Base-by-base conservation (phyloP, 2,329 filamentous ascomycete species). In the Cercospora janseana region DNA sequence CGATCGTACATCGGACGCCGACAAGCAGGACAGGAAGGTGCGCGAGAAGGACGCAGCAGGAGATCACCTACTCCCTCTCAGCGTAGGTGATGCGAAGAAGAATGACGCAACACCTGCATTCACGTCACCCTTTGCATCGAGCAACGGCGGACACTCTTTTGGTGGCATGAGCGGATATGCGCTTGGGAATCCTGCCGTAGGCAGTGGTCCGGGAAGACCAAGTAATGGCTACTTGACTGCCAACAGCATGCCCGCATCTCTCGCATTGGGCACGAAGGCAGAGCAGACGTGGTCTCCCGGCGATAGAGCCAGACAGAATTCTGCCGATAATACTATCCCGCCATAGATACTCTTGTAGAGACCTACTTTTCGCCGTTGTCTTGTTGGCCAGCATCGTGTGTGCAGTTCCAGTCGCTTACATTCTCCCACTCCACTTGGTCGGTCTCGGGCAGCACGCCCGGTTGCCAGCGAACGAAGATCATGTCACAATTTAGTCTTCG, bases 1-100 rank as follows among this genome's bases (percentile, higher is more conserved):
- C 70, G 93, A 98, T 70, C 85, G 93, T 53, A 95, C 89, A 13
- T 91, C 83, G 63, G 86, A 94, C 65, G 86, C 86, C 60, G 89
- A 88, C 64, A 91, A 91, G 67, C 90, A 88, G 26, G 91, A 97
- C 66, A 84, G 86, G 60, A 85, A 85, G 58, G 89, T 88, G 3
- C 77, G 77, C 51, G 70, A 75, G 6, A 70, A 79, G 59, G 80
- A 83, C 61, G 80, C 88, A 63, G 78, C 78, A 15, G 74, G 75
- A 26, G 75, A 79, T 7, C 75, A 83, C 2, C 69, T 95, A 12
- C 73, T 95, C 21, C 90, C 89, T 1, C 72, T 91, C 1, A 72
- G 62, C 40, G 16, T 69, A 54, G 54, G 51, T n/a, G 63, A 67
- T 45, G 45, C 59, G 7, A 67, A 67, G 52, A 62, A 61, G 54